Percentiles rank a stretch among this genome's conserved stretches.
Evolutionary conservation across 805 yeast genomes (phyloP).

Genomic region (Schwanniomyces polymorphus): DNA sequence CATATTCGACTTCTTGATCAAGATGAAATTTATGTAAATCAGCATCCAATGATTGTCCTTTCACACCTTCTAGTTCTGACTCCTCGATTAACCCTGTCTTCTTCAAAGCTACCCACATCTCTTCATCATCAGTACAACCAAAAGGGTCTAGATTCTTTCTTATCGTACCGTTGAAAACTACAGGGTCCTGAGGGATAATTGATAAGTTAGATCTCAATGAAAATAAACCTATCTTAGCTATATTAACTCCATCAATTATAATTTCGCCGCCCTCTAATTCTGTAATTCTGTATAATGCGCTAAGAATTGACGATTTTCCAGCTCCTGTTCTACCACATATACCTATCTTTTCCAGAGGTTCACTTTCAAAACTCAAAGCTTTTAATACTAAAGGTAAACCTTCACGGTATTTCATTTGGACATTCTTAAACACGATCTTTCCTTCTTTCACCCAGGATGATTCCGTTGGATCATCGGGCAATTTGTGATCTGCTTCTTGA

Average conservation of each 20-base stretch:
- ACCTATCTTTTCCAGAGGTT: slow-evolving; percentile 66
- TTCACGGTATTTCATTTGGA: slow-evolving; percentile 51
- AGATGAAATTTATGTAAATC: slow-evolving; percentile 35
- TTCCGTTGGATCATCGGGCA: slow-evolving; percentile 39
- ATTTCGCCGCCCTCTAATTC: slow-evolving; percentile 50
- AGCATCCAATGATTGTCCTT: slow-evolving; percentile 7
- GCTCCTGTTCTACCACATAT: slow-evolving; percentile 88
- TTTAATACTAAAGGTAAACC: slow-evolving; percentile 56
- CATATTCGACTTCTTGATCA: slow-evolving; percentile 35
- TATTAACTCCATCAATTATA: slow-evolving; percentile 55
- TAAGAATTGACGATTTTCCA: slow-evolving; percentile 65
- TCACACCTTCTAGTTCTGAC: slow-evolving; percentile 18
- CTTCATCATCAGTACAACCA: slow-evolving; percentile 43
- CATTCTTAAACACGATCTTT: slow-evolving; percentile 44
- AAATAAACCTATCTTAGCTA: slow-evolving; percentile 47
- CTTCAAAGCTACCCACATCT: slow-evolving; percentile 54
- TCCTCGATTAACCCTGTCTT: slow-evolving; percentile 50
- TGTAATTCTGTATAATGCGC: slow-evolving; percentile 54
- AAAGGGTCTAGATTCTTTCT: slow-evolving; percentile 62
- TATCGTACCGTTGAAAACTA: slow-evolving; percentile 54
- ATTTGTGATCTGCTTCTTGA: slow-evolving; percentile 61
- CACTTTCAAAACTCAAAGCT: slow-evolving; percentile 38
- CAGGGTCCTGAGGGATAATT: slow-evolving; percentile 69
- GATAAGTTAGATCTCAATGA: slow-evolving; percentile 53
- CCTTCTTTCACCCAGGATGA: slow-evolving; percentile 50